Conservation (phyloP, 179 eudicot genomes). For the Spergularia azorica region DNA sequence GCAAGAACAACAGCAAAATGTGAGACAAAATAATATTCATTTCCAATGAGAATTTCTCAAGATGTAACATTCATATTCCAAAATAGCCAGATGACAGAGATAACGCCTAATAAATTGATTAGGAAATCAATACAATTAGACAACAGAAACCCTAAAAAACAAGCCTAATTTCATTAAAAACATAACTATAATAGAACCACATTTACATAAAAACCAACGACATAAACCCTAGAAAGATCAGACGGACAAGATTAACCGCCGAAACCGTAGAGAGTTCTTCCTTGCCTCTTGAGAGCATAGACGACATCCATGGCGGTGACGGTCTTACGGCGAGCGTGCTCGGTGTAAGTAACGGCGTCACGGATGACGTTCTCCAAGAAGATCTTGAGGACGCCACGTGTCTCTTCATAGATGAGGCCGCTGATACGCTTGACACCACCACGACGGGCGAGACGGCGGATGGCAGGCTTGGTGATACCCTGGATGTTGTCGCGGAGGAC, state of each 20-base stretch:
- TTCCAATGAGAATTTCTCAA: too few relatives aligned
- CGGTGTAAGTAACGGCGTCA: slow-evolving; percentile 43
- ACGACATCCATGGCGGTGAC: slow-evolving; percentile 47
- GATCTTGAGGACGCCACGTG: slow-evolving; percentile 41
- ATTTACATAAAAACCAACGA: background rate
- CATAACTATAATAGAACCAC: too few relatives aligned
- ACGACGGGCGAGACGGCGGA: slow-evolving; percentile 39
- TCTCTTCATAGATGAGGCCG: slow-evolving; percentile 42
- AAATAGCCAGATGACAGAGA: too few relatives aligned
- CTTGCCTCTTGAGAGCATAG: slow-evolving; percentile 42
- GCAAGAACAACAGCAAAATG: too few relatives aligned
- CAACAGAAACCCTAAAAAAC: too few relatives aligned
- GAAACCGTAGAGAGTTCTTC: slow-evolving; percentile 39
- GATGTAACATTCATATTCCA: too few relatives aligned
- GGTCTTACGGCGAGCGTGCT: slow-evolving; percentile 41
- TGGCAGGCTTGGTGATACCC: slow-evolving; percentile 44
- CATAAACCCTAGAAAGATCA: slow-evolving; percentile 12
- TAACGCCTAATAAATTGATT: too few relatives aligned
- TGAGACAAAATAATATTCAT: too few relatives aligned
- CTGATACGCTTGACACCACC: slow-evolving; percentile 41
- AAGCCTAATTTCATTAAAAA: too few relatives aligned
- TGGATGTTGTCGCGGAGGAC: slow-evolving; percentile 42
- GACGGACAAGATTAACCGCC: slow-evolving; percentile 22
- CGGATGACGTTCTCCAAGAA: slow-evolving; percentile 40
- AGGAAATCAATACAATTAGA: too few relatives aligned